Conservation (phyloP, 164 flowering plant genomes). For the Sedum album region DNA sequence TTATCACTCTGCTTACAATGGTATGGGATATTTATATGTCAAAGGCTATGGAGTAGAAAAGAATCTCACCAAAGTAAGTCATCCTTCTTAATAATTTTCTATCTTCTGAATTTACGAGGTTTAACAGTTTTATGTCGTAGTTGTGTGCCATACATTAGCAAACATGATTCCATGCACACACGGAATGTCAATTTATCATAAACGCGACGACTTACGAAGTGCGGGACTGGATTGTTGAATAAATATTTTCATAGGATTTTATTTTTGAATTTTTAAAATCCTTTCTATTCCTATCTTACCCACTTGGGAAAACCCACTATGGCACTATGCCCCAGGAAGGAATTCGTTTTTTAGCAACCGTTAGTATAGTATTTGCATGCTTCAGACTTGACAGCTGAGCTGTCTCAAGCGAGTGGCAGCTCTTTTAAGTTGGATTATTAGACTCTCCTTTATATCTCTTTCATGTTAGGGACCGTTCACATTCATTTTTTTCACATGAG, state of each 20-base stretch:
- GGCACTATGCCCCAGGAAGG: no score
- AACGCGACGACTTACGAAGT: neutral
- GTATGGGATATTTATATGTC: conserved; percentile 89
- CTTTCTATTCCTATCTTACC: no score
- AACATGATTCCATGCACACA: neutral
- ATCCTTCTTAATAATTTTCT: neutral
- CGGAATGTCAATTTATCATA: neutral
- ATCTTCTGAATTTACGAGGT: neutral
- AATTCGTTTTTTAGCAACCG: neutral
- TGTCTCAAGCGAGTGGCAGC: neutral
- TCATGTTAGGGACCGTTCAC: neutral
- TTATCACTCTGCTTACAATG: conserved; percentile 83
- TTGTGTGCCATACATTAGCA: neutral
- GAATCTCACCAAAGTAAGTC: conserved; percentile 74
- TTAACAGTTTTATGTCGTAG: neutral
- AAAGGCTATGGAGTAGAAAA: conserved; percentile 95
- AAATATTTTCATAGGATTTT: neutral
- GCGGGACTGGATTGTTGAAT: neutral
- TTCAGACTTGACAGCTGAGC: neutral
- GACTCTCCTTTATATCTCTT: neutral
- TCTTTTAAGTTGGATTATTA: neutral
- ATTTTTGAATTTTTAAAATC: no score
- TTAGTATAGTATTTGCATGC: neutral
- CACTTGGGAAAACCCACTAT: no score
- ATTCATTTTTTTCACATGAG: neutral